Conservation (phyloP, 2,329 filamentous ascomycete genomes). For the Talaromyces sp. region DNA sequence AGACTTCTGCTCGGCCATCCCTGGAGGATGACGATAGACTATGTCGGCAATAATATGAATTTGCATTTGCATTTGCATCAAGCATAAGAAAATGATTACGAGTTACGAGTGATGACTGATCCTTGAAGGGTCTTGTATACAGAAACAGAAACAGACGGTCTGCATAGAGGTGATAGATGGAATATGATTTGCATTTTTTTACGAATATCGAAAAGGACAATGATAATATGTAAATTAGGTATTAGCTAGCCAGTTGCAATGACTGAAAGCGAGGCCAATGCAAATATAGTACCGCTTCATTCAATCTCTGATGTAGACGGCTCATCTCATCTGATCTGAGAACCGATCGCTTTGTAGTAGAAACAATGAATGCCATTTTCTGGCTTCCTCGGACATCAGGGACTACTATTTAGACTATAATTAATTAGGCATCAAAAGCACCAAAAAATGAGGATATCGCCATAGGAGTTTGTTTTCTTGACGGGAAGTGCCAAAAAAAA, state of each 20-base stretch:
- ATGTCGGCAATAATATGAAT: neutral
- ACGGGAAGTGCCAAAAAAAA: neutral
- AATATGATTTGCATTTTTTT: neutral
- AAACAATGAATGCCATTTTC: too few relatives aligned
- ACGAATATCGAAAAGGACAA: neutral
- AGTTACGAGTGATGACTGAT: conserved; percentile 12
- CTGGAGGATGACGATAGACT: conserved; percentile 11
- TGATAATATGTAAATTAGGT: neutral
- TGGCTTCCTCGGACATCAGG: too few relatives aligned
- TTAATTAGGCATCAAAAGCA: neutral
- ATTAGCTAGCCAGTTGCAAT: neutral
- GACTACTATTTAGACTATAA: too few relatives aligned
- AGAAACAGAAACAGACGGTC: neutral
- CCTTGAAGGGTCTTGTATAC: neutral
- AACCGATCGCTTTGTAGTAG: neutral
- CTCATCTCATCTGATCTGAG: neutral
- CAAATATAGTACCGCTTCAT: neutral
- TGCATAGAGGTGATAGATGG: conserved; percentile 3
- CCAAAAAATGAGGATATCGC: neutral
- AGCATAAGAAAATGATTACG: neutral
- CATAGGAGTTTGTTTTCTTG: neutral
- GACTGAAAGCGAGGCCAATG: neutral
- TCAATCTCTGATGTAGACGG: neutral
- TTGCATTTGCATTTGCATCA: neutral
- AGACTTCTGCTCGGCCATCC: conserved; percentile 4